Conservation (phyloP, 2,329 filamentous ascomycete genomes). For the Pyricularia grisea region DNA sequence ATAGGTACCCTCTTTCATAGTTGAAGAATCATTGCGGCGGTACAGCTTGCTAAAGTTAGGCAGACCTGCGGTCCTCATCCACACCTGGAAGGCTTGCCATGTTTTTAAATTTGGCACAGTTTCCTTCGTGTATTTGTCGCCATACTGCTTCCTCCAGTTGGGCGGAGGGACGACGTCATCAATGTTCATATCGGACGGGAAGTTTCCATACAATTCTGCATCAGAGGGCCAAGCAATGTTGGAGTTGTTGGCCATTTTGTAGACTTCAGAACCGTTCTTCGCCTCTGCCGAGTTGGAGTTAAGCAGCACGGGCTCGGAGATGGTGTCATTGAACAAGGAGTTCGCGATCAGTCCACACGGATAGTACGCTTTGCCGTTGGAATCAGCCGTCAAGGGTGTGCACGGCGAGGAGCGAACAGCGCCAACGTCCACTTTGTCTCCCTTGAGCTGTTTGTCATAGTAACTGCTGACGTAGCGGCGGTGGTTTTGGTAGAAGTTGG, state of each 20-base stretch:
- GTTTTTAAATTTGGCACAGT: constrained; percentile 59
- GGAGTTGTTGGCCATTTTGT: constrained; percentile 63
- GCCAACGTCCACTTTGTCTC: constrained; percentile 47
- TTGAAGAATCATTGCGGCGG: constrained; percentile 63
- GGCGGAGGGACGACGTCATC: constrained; percentile 69
- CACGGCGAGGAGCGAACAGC: constrained; percentile 64
- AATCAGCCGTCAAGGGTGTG: constrained; percentile 53
- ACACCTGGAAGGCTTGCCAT: constrained; percentile 87
- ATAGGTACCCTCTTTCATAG: constrained; percentile 65
- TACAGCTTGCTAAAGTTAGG: constrained; percentile 93
- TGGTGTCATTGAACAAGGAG: constrained; percentile 93
- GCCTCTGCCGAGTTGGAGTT: constrained; percentile 31
- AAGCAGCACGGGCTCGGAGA: constrained; percentile 53
- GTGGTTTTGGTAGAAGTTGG: constrained; percentile 99
- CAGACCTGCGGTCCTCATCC: constrained; percentile 95
- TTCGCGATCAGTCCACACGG: constrained; percentile 96
- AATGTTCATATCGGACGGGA: constrained; percentile 45
- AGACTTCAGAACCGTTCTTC: constrained; percentile 34
- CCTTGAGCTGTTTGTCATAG: constrained; percentile 71
- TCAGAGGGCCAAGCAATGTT: constrained; percentile 86
- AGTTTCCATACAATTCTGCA: constrained; percentile 61
- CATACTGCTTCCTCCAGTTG: constrained; percentile 70
- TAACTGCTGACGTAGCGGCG: constrained; percentile 90
- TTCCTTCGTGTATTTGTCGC: constrained; percentile 56
- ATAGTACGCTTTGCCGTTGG: constrained; percentile 61